A percentile compares a stretch with the other conserved stretches of the same genome.
These are phyloP conservation scores for Spatholobus suberectus DNA, from an alignment of 306 rosid species.

Conservation along the genomic window DNA sequence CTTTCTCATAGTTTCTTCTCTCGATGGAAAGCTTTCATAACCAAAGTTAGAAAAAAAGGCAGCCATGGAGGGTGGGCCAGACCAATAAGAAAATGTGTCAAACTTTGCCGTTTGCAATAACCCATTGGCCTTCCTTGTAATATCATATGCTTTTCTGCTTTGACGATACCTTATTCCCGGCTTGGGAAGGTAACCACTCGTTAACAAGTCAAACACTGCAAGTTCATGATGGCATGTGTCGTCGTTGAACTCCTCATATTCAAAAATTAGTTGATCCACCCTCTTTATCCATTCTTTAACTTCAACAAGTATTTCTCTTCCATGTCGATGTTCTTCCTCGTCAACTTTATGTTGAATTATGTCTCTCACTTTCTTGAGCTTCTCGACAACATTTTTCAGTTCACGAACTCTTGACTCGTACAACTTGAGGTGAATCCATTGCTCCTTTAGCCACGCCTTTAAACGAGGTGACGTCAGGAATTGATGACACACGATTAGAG, in stretches of 20 bases:
- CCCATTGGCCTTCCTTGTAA: neutral
- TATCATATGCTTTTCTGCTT: neutral
- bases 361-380: neutral
- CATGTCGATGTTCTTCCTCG: neutral
- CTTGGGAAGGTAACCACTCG: constrained; percentile 7
- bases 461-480: too few relatives aligned
- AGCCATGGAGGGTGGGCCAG: too few relatives aligned
- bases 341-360: neutral
- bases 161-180: neutral
- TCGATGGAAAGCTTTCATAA: constrained; percentile 8
- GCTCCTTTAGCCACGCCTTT: neutral
- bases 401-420: too few relatives aligned
- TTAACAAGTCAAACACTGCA: neutral
- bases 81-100: neutral
- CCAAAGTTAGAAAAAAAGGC: neutral
- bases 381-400: neutral
- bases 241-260: neutral
- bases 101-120: neutral
- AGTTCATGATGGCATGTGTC: neutral
- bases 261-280: neutral
- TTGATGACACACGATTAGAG: neutral
- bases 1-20: neutral
- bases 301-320: neutral
- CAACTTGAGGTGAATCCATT: neutral
- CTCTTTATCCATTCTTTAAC: neutral